Percentiles rank a stretch among this genome's conserved stretches.
phyloP scores from a whole-genome alignment of 768 basidiomycete genomes.

The Phaeotremella fagi region DNA sequence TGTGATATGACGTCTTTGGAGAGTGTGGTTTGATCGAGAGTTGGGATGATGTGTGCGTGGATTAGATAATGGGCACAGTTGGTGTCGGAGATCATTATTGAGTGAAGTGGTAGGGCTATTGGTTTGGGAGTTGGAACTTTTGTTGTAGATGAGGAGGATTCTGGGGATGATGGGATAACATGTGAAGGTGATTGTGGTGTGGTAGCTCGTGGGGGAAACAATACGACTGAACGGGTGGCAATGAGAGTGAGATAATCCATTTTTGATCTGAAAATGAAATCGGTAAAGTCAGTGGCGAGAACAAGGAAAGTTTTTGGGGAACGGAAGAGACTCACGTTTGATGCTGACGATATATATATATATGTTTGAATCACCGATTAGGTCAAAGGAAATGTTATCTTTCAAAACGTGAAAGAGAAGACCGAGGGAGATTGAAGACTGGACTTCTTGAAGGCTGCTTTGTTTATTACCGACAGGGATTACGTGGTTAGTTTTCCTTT shows the following conservation, averaged over 20 bases:
- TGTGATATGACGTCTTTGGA: conserved; percentile 7
- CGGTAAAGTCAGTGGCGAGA: too few species aligned
- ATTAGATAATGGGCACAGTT: conserved; percentile 31
- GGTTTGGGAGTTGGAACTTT: too few species aligned
- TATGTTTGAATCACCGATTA: too few species aligned
- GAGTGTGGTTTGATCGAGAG: neutral
- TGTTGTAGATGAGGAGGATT: too few species aligned
- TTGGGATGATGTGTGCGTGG: conserved; percentile 18
- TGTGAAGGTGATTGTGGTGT: conserved; percentile 5
- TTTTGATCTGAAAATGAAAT: too few species aligned
- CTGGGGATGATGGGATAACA: conserved; percentile 1
- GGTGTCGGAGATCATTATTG: conserved; percentile 21
- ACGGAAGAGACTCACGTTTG: neutral
- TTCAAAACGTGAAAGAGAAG: too few species aligned
- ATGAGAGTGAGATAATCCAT: conserved; percentile 43
- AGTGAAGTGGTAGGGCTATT: conserved; percentile 27
- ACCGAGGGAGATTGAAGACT: too few species aligned
- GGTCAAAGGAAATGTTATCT: too few species aligned
- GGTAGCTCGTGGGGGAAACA: conserved; percentile 10
- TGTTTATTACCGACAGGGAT: too few species aligned
- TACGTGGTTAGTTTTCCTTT: too few species aligned
- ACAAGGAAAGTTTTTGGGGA: neutral
- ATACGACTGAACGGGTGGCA: conserved; percentile 27
- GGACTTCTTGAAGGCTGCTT: too few species aligned
- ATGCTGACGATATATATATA: too few species aligned